A percentile compares a stretch with the other conserved stretches of the same genome.
These are phyloP conservation scores for Raphanus sativus DNA, from an alignment of 345 rosid species.

Conservation along the genomic window DNA sequence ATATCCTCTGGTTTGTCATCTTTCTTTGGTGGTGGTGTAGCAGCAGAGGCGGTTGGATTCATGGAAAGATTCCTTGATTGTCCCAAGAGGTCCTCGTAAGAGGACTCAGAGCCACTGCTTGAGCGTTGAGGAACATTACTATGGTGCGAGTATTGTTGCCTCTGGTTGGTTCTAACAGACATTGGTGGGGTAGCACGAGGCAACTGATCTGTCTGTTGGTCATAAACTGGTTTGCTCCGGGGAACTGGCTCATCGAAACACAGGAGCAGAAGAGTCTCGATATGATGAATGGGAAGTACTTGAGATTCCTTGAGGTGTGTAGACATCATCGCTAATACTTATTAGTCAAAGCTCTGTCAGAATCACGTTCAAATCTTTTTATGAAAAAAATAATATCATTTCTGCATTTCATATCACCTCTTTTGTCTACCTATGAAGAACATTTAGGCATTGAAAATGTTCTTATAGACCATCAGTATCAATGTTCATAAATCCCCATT, in stretches of 20 bases:
- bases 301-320: conserved; percentile 53
- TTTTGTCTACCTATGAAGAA: neutral
- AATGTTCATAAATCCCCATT: too few relatives aligned
- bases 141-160: conserved; percentile 46
- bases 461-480: too few relatives aligned
- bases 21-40: conserved; percentile 41
- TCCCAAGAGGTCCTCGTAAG: conserved; percentile 57
- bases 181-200: conserved; percentile 77
- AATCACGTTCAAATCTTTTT: neutral
- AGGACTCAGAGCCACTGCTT: conserved; percentile 53
- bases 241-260: conserved; percentile 35
- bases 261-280: conserved; percentile 10
- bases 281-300: conserved; percentile 35
- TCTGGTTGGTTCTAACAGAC: conserved; percentile 67
- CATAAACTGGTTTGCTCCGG: conserved; percentile 49
- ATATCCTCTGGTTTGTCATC: conserved; percentile 74
- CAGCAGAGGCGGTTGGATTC: conserved; percentile 38
- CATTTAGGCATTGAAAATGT: neutral
- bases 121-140: conserved; percentile 42
- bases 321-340: conserved; percentile 67
- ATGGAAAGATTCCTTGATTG: conserved; percentile 67
- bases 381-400: neutral
- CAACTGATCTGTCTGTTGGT: conserved; percentile 51
- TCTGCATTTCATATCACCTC: neutral
- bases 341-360: neutral